Evolutionary conservation across 768 basidiomycete species (phyloP).

Genomic region (Hypholoma fasciculare): DNA sequence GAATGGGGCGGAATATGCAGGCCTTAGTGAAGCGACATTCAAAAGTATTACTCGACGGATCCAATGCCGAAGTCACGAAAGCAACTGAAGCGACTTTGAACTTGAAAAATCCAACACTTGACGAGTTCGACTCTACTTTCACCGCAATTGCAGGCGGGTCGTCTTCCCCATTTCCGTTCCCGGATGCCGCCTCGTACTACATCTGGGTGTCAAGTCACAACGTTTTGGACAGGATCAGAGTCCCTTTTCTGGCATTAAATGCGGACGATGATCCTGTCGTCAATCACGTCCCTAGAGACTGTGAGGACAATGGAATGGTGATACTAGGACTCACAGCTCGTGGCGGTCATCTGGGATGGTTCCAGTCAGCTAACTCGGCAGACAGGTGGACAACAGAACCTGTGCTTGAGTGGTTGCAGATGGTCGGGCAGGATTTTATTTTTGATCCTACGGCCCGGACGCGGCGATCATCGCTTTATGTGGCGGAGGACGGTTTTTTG

Average conservation of each 20-base stretch:
- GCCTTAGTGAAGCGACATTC: conserved; percentile 53
- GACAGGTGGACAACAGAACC: conserved; percentile 69
- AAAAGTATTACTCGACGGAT: conserved; percentile 41
- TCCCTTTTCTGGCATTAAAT: conserved; percentile 78
- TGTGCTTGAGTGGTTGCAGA: conserved; percentile 67
- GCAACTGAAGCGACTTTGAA: conserved; percentile 42
- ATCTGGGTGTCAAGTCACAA: conserved; percentile 57
- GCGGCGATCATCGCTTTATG: conserved; percentile 27
- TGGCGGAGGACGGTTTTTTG: conserved; percentile 56
- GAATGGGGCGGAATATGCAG: conserved; percentile 73
- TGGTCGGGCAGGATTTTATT: conserved; percentile 51
- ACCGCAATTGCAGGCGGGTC: conserved; percentile 70
- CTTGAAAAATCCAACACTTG: conserved; percentile 51
- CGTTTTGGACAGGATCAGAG: conserved; percentile 52
- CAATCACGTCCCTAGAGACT: conserved; percentile 54
- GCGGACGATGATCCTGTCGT: conserved; percentile 78
- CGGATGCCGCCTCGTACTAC: conserved; percentile 42
- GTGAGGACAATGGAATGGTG: conserved; percentile 49
- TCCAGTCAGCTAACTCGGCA: conserved; percentile 42
- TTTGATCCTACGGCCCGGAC: conserved; percentile 23
- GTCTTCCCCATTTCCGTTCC: conserved; percentile 49
- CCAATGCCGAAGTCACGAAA: conserved; percentile 48
- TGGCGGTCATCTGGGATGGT: conserved; percentile 86
- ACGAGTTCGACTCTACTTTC: conserved; percentile 60
- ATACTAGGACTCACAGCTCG: conserved; percentile 56